Evolutionary conservation across 2,329 filamentous ascomycete species (phyloP), one percentile per base, ranked within the genome.

Genomic region (Monosporascus cannonballus): DNA sequence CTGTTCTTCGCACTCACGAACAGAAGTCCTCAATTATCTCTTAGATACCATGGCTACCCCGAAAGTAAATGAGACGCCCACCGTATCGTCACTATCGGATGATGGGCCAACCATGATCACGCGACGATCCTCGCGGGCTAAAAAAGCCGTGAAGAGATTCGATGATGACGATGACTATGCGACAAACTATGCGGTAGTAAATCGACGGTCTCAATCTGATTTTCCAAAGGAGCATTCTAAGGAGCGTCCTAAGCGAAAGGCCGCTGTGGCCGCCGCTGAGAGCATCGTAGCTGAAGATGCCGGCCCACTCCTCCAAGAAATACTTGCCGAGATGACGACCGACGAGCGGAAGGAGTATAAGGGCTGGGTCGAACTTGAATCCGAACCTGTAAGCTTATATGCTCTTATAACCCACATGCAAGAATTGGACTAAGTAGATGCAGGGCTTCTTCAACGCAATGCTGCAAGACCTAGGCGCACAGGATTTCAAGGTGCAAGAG

Each of bases 361-460:
- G 48, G 86, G 87, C 24, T 93, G 87, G 84, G 80, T 86, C 53
- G 91, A 96, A 64, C 79, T 97, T 48, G 91, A 96, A 70, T 96
- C 90, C 6, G 91, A 96, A 56, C 92, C 92, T 7, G 90, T 90
- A 70, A 71, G 81, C 65, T 41, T 3, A 27, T 15, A 38, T 3
- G 22, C 14, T 38, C 45, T n/a, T 17, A 6, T 44, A 18, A 27
- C 25, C 0, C 38, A 55, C n/a, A 51, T 36, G 36, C 20, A 25
- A 3, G 14, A 7, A 24, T n/a, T 45, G 14, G 46, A 51, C 57
- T 64, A 46, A 66, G 34, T 47, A 22, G 30, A 49, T 20, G 1
- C 55, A 91, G 89, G 85, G 83, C 27, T 85, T 92, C 61, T 96
- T 97, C 75, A 94, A 91, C 62, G 83, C 84, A 39, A 93, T 97